A percentile compares a stretch with the other conserved stretches of the same genome.
Conservation (phyloP, 805 yeast species). For the Scheffersomyces spartinae region DNA sequence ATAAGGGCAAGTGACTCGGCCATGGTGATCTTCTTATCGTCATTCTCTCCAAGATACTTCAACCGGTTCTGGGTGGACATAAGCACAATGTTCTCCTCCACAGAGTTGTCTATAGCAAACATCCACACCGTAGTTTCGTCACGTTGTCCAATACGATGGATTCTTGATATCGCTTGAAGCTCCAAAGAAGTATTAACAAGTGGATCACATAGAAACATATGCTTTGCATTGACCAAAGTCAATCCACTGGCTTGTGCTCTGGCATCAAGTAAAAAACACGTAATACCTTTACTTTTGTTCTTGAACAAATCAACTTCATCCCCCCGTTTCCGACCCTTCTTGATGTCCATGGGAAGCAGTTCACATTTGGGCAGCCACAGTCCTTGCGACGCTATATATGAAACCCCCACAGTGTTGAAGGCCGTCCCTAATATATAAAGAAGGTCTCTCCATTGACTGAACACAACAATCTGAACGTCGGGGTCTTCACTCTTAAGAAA, state of each 20-base stretch:
- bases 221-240: constrained; percentile 84
- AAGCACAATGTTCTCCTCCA: constrained; percentile 79
- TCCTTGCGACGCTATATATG: constrained; percentile 43
- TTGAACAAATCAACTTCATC: constrained; percentile 50
- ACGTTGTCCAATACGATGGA: constrained; percentile 87
- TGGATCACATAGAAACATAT: constrained; percentile 89
- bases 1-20: constrained; percentile 45
- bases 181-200: constrained; percentile 80
- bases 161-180: constrained; percentile 82
- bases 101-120: constrained; percentile 72
- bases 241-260: constrained; percentile 84
- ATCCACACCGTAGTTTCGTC: constrained; percentile 83
- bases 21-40: constrained; percentile 8
- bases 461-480: constrained; percentile 68
- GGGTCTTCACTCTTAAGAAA: constrained; percentile 50
- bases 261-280: constrained; percentile 80
- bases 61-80: constrained; percentile 53
- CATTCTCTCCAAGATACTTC: constrained; percentile 19
- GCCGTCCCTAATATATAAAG: constrained; percentile 58
- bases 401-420: constrained; percentile 44
- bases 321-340: too few species aligned
- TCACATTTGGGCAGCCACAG: constrained; percentile 20
- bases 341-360: too few species aligned
- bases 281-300: constrained; percentile 40
- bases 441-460: constrained; percentile 83